phyloP scores from a whole-genome alignment of 164 flowering plant species.

The Kingdonia uniflora region DNA sequence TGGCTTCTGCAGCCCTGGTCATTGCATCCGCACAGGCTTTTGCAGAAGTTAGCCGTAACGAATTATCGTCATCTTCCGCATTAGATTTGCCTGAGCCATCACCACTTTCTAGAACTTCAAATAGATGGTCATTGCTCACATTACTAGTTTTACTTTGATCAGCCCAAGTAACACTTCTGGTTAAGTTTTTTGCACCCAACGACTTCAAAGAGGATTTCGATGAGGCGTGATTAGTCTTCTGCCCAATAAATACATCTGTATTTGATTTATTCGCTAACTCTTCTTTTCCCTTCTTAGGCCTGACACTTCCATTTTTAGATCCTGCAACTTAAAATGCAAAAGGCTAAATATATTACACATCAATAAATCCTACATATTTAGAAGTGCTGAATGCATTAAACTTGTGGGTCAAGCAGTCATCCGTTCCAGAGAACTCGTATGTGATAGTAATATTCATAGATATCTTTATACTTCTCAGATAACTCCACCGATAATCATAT shows the following conservation, averaged over 20 bases:
- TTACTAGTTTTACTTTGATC: constrained; percentile 40
- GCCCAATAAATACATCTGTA: constrained; percentile 3
- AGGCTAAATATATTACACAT: not conserved
- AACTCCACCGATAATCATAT: not conserved
- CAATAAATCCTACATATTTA: too few relatives aligned
- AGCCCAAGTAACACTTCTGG: constrained; percentile 75
- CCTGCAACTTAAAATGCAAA: constrained; percentile 27
- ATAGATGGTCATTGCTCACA: constrained; percentile 21
- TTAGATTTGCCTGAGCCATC: constrained; percentile 8
- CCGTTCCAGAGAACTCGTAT: too few relatives aligned
- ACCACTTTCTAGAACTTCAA: constrained; percentile 21
- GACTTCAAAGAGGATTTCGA: constrained; percentile 57
- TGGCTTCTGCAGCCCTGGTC: constrained; percentile 66
- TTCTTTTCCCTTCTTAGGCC: constrained; percentile 13
- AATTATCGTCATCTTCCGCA: constrained; percentile 19
- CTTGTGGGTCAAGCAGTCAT: too few relatives aligned
- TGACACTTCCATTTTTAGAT: constrained; percentile 15
- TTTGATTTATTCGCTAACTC: constrained; percentile 9
- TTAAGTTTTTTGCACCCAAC: constrained; percentile 33
- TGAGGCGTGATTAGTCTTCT: constrained; percentile 13
- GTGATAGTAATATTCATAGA: too few relatives aligned
- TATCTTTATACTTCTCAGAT: too few relatives aligned
- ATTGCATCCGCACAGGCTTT: constrained; percentile 77
- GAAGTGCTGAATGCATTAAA: too few relatives aligned
- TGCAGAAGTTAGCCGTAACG: constrained; percentile 49